Evolutionary conservation across 768 basidiomycete species (phyloP).

Genomic region (Panaeolus cyanescens): DNA sequence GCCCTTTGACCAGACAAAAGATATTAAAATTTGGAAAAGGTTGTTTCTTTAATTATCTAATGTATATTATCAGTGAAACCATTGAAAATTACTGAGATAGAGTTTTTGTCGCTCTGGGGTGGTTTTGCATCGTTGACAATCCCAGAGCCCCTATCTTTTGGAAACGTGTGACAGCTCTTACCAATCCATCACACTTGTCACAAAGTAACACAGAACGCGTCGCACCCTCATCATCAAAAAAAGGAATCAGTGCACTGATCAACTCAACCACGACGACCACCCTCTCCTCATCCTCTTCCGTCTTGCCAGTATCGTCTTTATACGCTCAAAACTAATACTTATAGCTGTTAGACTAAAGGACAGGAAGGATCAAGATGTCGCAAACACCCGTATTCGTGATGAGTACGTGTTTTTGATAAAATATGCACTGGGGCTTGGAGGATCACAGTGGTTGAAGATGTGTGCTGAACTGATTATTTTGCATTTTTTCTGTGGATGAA

Average conservation of each 20-base stretch:
- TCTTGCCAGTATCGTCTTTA: not conserved
- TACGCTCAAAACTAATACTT: too few relatives aligned
- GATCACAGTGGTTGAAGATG: too few relatives aligned
- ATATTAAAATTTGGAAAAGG: too few relatives aligned
- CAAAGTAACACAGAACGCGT: not conserved
- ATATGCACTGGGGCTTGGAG: too few relatives aligned
- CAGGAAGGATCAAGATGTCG: slow-evolving; percentile 43
- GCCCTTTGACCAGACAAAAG: too few relatives aligned
- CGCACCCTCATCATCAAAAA: not conserved
- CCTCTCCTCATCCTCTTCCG: not conserved
- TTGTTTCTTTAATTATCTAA: too few relatives aligned
- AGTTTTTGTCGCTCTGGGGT: too few relatives aligned
- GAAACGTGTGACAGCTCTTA: not conserved
- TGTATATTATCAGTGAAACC: too few relatives aligned
- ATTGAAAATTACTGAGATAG: too few relatives aligned
- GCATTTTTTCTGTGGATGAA: not conserved
- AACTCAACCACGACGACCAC: not conserved
- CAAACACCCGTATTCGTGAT: slow-evolving; percentile 86
- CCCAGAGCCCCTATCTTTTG: too few relatives aligned
- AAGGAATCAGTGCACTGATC: not conserved
- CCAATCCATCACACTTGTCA: not conserved
- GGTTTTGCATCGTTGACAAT: too few relatives aligned
- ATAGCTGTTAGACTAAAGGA: too few relatives aligned
- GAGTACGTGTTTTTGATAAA: slow-evolving; percentile 47
- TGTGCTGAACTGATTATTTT: slow-evolving; percentile 4